Percentiles rank a stretch among this genome's conserved stretches.
Evolutionary conservation across 2,329 filamentous ascomycete species (phyloP).

Genomic region (Epichloe sibirici): DNA sequence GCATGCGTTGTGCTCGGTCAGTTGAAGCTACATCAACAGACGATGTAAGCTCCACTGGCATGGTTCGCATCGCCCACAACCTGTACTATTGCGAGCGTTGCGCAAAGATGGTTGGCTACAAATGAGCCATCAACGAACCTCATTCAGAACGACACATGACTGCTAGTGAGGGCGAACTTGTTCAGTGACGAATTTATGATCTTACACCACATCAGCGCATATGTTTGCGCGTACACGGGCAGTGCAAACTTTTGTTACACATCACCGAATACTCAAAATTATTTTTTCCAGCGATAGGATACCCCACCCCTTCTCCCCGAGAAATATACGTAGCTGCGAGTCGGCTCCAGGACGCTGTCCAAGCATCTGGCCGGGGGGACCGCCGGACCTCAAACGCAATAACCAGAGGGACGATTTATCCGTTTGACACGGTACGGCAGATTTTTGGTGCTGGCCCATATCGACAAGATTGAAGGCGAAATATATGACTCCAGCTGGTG

Average conservation of each 20-base stretch:
- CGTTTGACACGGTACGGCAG: too few species aligned
- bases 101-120: constrained; percentile 51
- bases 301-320: neutral
- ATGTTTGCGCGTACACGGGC: neutral
- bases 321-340: neutral
- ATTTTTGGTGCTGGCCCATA: too few species aligned
- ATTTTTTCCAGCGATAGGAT: constrained; percentile 2
- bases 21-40: constrained; percentile 51
- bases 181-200: neutral
- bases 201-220: neutral
- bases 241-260: neutral
- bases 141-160: neutral
- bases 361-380: too few species aligned
- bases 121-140: constrained; percentile 25
- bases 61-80: constrained; percentile 53
- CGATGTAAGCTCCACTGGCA: constrained; percentile 44
- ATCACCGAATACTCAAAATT: neutral
- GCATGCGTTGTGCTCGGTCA: constrained; percentile 47
- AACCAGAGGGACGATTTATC: too few species aligned
- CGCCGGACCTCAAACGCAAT: too few species aligned
- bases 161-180: neutral
- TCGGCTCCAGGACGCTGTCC: neutral
- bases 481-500: too few species aligned
- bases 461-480: too few species aligned
- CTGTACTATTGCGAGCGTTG: constrained; percentile 56